Base-by-base conservation (phyloP, 2,329 filamentous ascomycete species). In the Alternaria sp. region DNA sequence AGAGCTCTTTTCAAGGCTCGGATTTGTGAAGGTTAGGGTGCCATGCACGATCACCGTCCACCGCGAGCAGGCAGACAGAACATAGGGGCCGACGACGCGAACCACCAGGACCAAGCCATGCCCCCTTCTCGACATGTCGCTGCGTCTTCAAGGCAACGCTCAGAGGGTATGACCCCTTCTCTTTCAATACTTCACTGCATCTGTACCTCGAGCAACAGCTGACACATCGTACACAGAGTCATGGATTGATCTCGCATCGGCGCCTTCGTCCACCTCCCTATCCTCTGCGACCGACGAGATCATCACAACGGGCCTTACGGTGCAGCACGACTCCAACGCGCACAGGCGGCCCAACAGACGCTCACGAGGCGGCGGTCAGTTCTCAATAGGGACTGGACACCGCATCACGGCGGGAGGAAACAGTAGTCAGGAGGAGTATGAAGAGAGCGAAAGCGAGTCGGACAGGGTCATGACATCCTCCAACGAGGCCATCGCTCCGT, bases 371-470 rank as follows among this genome's bases (percentile, higher is more conserved):
- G 68, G 71, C 28, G 70, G 74, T 17, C 74, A 72, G 45, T 78
- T 80, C 62, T 74, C 73, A 11, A 64, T 77, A 59, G 78, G 76
- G 49, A 75, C 75, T 19, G 74, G 75, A 44, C 67, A 77, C 47
- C 81, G 82, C 44, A 81, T 86, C 15, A 76, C 80, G 26, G 85
- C 77, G 52, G 77, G 74, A 45, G 83, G 82, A 32, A 96, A 93
- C 55, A 96, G 93, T 80, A 97, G 94, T 74, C 93, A 97, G 78
- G 94, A 97, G 71, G 94, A 97, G 81, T 97, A 96, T 74, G 93
- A 97, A 32, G 93, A 97, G 83, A 96, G 91, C 66, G 93, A 97
- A 79, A 97, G 87, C 80, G 94, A 97, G 66, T 93, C 93, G 45
- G 94, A 97, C 72, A 87, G 86, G 59, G 83, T 89, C 54, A 83